These are phyloP conservation scores for Leishmania martiniquensis DNA, from an alignment of 208 protist species.

Conservation along the genomic window DNA sequence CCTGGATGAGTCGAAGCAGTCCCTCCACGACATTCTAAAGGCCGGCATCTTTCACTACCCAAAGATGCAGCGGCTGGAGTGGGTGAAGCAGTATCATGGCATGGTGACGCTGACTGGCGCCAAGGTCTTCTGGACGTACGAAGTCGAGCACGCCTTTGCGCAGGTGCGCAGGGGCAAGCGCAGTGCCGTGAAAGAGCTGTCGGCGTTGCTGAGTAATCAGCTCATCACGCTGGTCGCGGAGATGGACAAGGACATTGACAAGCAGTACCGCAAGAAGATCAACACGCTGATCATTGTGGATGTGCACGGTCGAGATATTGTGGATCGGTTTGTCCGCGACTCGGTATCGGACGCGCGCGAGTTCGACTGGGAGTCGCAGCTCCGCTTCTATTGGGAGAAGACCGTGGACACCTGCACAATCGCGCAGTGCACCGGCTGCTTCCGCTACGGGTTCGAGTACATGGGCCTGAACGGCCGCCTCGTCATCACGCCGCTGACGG, in stretches of 20 bases:
- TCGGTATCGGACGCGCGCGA: constrained; percentile 97
- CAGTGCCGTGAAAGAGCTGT: constrained; percentile 96
- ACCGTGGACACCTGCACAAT: constrained; percentile 95
- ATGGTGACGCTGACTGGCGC: constrained; percentile 96
- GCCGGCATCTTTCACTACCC: constrained; percentile 98
- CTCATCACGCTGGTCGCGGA: constrained; percentile 96
- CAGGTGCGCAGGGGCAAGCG: constrained; percentile 95
- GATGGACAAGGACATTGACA: constrained; percentile 95
- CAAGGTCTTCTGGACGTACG: constrained; percentile 99
- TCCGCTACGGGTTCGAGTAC: constrained; percentile 99
- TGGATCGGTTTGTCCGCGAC: constrained; percentile 98
- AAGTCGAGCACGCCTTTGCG: constrained; percentile 97
- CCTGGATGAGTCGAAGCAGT: constrained; percentile 94
- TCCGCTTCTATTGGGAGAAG: constrained; percentile 99
- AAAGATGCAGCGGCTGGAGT: constrained; percentile 92
- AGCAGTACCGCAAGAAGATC: constrained; percentile 96
- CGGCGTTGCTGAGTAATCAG: constrained; percentile 89
- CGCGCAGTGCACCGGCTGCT: constrained; percentile 97
- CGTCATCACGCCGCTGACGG: constrained; percentile 99
- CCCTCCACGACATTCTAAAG: constrained; percentile 96
- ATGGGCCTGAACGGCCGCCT: constrained; percentile 99
- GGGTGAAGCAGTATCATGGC: constrained; percentile 96
- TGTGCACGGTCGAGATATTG: constrained; percentile 99
- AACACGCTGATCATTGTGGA: constrained; percentile 99
- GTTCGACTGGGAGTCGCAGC: constrained; percentile 99